phyloP scores from a whole-genome alignment of 2,329 filamentous ascomycete genomes.

The Neonectria coccinea region DNA sequence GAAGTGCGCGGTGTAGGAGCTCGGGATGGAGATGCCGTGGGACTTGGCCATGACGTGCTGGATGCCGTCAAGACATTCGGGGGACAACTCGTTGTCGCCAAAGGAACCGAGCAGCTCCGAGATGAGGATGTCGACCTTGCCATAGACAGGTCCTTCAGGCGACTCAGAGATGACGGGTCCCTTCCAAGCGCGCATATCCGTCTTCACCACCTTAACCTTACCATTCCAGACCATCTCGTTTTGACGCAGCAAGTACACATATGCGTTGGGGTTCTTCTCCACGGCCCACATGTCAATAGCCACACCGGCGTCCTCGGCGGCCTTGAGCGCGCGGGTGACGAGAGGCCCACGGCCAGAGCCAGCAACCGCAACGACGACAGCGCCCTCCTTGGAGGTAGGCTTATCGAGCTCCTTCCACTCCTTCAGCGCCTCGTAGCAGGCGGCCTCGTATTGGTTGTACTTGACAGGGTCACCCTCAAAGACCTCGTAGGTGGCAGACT shows the following conservation, averaged over 20 bases:
- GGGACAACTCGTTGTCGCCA: conserved; percentile 95
- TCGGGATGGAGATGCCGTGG: conserved; percentile 92
- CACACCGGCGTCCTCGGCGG: conserved; percentile 80
- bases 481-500: conserved; percentile 97
- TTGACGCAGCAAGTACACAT: conserved; percentile 88
- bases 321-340: conserved; percentile 86
- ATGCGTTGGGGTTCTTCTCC: conserved; percentile 98
- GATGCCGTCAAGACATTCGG: conserved; percentile 95
- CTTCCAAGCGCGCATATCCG: conserved; percentile 97
- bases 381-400: conserved; percentile 76
- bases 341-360: conserved; percentile 93
- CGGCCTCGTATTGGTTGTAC: conserved; percentile 93
- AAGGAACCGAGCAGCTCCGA: conserved; percentile 96
- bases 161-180: conserved; percentile 72
- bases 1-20: conserved; percentile 92
- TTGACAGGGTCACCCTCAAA: conserved; percentile 99
- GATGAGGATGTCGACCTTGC: conserved; percentile 89
- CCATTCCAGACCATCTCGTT: conserved; percentile 86
- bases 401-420: conserved; percentile 82
- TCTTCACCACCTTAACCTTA: conserved; percentile 88
- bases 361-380: conserved; percentile 89
- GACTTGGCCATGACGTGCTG: conserved; percentile 84
- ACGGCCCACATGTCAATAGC: conserved; percentile 89
- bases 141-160: conserved; percentile 60
- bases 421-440: conserved; percentile 81